These are phyloP conservation scores for Porcisia hertigi DNA, from an alignment of 208 protist species.

Conservation along the genomic window DNA sequence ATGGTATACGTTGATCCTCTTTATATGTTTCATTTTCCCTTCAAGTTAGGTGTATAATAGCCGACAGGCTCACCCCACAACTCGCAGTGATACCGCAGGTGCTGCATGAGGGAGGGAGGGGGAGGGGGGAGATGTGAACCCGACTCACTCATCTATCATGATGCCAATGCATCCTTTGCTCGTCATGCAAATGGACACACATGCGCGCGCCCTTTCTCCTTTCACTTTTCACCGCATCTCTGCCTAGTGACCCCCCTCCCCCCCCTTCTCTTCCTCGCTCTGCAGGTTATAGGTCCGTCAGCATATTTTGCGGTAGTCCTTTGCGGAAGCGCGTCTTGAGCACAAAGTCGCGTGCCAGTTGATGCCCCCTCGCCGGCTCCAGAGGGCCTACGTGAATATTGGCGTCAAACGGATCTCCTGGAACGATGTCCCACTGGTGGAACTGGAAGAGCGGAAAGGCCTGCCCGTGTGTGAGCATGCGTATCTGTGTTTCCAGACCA, in stretches of 20 bases:
- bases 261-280: not conserved
- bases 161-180: not conserved
- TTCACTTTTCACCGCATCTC: not conserved
- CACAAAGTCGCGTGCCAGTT: slow-evolving; percentile 99
- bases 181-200: not conserved
- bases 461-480: slow-evolving; percentile 96
- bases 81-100: not conserved
- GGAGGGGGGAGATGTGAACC: too few relatives aligned
- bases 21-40: not conserved
- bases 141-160: not conserved
- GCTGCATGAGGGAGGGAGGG: not conserved
- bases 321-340: slow-evolving; percentile 98
- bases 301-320: slow-evolving; percentile 81
- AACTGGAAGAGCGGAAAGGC: slow-evolving; percentile 95
- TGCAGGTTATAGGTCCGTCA: slow-evolving; percentile 46
- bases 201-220: not conserved
- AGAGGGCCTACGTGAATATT: slow-evolving; percentile 94
- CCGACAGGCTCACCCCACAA: not conserved
- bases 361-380: slow-evolving; percentile 90
- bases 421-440: slow-evolving; percentile 97
- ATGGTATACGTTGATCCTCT: too few relatives aligned
- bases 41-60: not conserved
- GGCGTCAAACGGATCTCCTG: slow-evolving; percentile 98
- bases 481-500: slow-evolving; percentile 99
- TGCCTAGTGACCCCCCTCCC: not conserved